phyloP scores from a whole-genome alignment of 2,329 filamentous ascomycete genomes.

The Colletotrichum eremochloae region DNA sequence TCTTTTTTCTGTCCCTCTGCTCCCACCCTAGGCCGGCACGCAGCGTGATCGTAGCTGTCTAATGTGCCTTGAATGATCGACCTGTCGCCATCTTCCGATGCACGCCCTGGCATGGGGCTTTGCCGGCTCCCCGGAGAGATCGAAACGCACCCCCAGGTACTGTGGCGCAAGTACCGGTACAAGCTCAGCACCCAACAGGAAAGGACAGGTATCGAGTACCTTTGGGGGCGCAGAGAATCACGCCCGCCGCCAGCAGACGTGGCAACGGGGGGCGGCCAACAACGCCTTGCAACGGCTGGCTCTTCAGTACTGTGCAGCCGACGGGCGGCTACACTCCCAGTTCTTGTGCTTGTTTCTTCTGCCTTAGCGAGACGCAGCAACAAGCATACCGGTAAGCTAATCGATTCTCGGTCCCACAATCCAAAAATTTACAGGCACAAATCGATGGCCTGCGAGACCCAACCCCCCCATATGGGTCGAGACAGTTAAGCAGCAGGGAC shows the following conservation, averaged over 20 bases:
- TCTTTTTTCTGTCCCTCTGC: neutral
- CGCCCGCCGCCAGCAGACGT: neutral
- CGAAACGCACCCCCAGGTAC: neutral
- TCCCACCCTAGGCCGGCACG: neutral
- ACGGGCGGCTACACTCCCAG: neutral
- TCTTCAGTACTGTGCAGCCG: neutral
- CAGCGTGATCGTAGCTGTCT: slow-evolving; percentile 16
- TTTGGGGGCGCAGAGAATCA: neutral
- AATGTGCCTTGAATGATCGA: slow-evolving; percentile 19
- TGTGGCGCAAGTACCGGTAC: slow-evolving; percentile 26
- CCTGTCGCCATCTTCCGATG: slow-evolving; percentile 33
- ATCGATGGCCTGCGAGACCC: neutral
- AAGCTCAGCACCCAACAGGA: neutral
- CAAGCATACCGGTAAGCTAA: slow-evolving; percentile 9
- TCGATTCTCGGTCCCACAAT: neutral
- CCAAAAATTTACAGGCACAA: neutral
- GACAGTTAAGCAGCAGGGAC: neutral
- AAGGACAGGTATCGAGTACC: slow-evolving; percentile 8
- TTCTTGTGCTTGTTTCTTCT: neutral
- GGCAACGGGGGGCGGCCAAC: neutral
- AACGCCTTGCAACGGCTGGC: neutral
- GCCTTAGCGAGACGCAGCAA: slow-evolving; percentile 5
- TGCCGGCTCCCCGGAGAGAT: slow-evolving; percentile 6
- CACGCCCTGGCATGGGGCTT: slow-evolving; percentile 25
- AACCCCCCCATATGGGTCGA: neutral